Conservation (phyloP, 352 stramenopile genomes). For the Pythium brachiatum region DNA sequence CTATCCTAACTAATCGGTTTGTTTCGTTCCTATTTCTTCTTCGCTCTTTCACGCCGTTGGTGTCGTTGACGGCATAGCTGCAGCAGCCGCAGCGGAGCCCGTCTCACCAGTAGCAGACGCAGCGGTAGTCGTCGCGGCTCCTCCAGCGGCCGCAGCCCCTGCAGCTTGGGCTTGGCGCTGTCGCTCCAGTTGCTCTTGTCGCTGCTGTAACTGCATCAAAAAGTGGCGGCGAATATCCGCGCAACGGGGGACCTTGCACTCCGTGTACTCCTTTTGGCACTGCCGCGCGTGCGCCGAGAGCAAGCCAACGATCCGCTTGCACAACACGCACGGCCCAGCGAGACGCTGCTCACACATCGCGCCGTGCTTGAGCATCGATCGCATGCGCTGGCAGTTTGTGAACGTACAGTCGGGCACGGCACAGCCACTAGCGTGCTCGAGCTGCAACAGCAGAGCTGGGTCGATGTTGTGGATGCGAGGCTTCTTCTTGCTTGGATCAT, state of each 20-base stretch:
- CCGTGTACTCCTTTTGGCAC: slow-evolving; percentile 71
- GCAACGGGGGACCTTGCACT: slow-evolving; percentile 83
- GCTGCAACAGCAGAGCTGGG: slow-evolving; percentile 78
- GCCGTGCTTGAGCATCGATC: slow-evolving; percentile 89
- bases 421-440: slow-evolving; percentile 82
- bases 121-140: background rate
- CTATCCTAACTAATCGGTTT: slow-evolving; percentile 8
- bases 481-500: slow-evolving; percentile 91
- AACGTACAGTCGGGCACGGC: slow-evolving; percentile 68
- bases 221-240: slow-evolving; percentile 85
- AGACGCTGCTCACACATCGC: slow-evolving; percentile 81
- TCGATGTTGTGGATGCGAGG: slow-evolving; percentile 88
- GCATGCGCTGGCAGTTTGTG: slow-evolving; percentile 86
- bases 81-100: background rate
- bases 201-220: slow-evolving; percentile 73
- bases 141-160: slow-evolving; percentile 13
- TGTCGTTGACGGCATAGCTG: slow-evolving; percentile 8
- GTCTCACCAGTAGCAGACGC: slow-evolving; percentile 3
- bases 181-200: slow-evolving; percentile 56
- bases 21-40: background rate
- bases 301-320: slow-evolving; percentile 83
- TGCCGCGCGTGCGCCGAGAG: slow-evolving; percentile 79
- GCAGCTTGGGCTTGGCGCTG: slow-evolving; percentile 34
- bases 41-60: slow-evolving; percentile 4
- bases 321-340: slow-evolving; percentile 75